A percentile compares a stretch with the other conserved stretches of the same genome.
Evolutionary conservation across 2,329 filamentous ascomycete species (phyloP).

Genomic region (Tolypocladium ovalisporum): DNA sequence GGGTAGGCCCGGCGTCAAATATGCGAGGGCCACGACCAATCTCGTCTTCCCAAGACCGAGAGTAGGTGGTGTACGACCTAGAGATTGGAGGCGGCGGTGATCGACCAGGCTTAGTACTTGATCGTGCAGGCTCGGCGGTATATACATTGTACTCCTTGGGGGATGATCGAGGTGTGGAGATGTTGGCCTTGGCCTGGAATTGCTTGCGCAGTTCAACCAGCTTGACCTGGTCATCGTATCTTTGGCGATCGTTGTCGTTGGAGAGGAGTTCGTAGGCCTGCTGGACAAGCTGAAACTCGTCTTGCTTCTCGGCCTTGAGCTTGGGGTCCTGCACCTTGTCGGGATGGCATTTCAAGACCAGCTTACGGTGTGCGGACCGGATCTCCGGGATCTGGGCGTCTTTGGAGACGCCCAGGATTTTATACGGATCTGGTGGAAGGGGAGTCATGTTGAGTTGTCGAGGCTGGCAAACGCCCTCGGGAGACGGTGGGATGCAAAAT

Average conservation of each 20-base stretch:
- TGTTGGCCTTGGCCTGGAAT: slow-evolving; percentile 29
- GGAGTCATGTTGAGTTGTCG: slow-evolving; percentile 30
- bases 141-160: slow-evolving; percentile 33
- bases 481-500: slow-evolving; percentile 3
- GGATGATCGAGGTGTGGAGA: slow-evolving; percentile 32
- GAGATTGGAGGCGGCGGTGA: slow-evolving; percentile 14
- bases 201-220: slow-evolving; percentile 54
- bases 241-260: slow-evolving; percentile 59
- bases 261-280: slow-evolving; percentile 85
- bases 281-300: slow-evolving; percentile 87
- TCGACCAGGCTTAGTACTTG: not conserved
- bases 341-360: slow-evolving; percentile 79
- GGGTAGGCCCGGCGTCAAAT: slow-evolving; percentile 29
- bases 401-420: slow-evolving; percentile 60
- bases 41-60: slow-evolving; percentile 38
- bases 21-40: slow-evolving; percentile 22
- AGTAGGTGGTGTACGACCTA: slow-evolving; percentile 21
- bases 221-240: slow-evolving; percentile 69
- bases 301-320: slow-evolving; percentile 66
- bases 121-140: slow-evolving; percentile 32
- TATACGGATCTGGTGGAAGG: slow-evolving; percentile 65
- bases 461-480: not conserved
- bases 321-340: slow-evolving; percentile 78
- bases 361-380: slow-evolving; percentile 70
- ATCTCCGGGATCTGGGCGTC: slow-evolving; percentile 63